These are phyloP conservation scores for Physcia stellaris DNA, from an alignment of 495 filamentous ascomycete species.

Conservation along the genomic window DNA sequence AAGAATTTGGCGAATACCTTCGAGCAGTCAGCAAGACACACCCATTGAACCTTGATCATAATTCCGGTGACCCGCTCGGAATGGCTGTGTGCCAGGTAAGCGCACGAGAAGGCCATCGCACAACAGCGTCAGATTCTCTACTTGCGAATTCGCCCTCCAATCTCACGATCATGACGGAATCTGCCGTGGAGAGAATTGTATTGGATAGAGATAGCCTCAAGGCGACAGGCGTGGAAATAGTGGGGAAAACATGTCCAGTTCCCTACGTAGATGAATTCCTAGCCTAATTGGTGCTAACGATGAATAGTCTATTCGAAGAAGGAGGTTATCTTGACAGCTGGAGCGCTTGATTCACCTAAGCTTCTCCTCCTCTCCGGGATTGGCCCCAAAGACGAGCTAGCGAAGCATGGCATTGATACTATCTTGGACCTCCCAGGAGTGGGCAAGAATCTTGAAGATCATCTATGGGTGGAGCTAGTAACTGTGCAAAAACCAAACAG, in stretches of 20 bases:
- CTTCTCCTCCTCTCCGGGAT: constrained; percentile 55
- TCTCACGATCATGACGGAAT: constrained; percentile 34
- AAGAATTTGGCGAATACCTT: constrained; percentile 45
- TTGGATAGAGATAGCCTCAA: constrained; percentile 36
- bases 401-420: constrained; percentile 35
- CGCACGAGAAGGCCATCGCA: constrained; percentile 30
- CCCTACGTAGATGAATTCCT: constrained; percentile 14
- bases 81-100: constrained; percentile 36
- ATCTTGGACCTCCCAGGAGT: constrained; percentile 34
- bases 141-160: constrained; percentile 30
- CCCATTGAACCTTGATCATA: constrained; percentile 38
- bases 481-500: constrained; percentile 3
- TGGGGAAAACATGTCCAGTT: constrained; percentile 21
- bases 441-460: constrained; percentile 38
- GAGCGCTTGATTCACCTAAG: constrained; percentile 43
- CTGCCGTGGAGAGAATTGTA: constrained; percentile 35
- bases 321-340: constrained; percentile 46
- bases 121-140: constrained; percentile 36
- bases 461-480: constrained; percentile 10
- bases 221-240: constrained; percentile 36
- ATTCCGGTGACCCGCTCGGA: constrained; percentile 47
- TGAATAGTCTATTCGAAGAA: constrained; percentile 26
- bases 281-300: neutral
- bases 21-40: constrained; percentile 25
- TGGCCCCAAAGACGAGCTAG: constrained; percentile 37